Evolutionary conservation across 169 alveolate genomes (phyloP), one percentile per base, ranked within the genome.

Genomic region (Cryptosporidium parvum): DNA sequence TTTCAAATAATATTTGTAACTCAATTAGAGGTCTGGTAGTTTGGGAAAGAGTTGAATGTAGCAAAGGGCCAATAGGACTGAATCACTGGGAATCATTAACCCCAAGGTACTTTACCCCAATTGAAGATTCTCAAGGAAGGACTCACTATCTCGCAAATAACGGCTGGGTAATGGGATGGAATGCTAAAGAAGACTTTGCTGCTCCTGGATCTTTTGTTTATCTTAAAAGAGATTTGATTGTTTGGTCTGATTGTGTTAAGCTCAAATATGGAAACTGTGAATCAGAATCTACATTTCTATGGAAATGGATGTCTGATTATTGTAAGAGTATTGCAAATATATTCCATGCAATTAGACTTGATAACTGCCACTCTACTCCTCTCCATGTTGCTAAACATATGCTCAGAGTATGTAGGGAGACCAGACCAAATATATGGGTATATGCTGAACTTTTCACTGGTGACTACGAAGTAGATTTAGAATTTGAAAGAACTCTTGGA

Each of bases 331-430:
- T 96, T 93, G 98, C 98, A 4, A 61, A 75, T 69, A 85, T 93
- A 33, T 96, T 96, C 92, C 96, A 96, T 75, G 99, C 98, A 23
- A 95, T 97, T 42, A 95, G 99, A 84, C 92, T 97, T 29, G 99
- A 96, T 89, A 97, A 97, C 85, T 97, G 99, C n/a, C 99, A 97
- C 91, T 95, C 98, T 7, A 97, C 99, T 44, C 98, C 99, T 0
- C 85, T 96, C 39, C 95, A 94, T 70, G 97, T 97, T 16, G 96
- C 97, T 3, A 94, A 94, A 84, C 95, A 96, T 93, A 92, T 96
- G 93, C 93, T 96, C 58, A 93, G 94, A 51, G 95, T 91, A 69
- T 96, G 98, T 16, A 91, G 99, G 51, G 91, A 96, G 14, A 93
- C 91, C 1, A 96, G 96, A 48, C 97, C 97, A 0, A 93, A 97